Percentiles rank a stretch among this genome's conserved stretches.
phyloP scores from a whole-genome alignment of 257 asterid genomes.

The Cinchona pubescens region DNA sequence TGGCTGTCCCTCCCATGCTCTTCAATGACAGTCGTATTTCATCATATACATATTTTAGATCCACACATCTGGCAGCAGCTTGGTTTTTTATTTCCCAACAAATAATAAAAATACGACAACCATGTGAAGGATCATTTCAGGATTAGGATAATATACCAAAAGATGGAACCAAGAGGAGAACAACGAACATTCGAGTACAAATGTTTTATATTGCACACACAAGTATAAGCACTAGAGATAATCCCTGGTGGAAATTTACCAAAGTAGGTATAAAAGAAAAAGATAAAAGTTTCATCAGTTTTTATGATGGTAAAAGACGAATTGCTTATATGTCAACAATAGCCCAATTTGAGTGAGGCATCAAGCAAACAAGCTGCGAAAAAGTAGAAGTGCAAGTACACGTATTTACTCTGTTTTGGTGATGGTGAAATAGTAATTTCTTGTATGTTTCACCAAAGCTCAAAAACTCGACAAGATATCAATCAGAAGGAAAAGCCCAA shows the following conservation, averaged over 20 bases:
- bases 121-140: neutral
- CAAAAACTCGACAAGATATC: neutral
- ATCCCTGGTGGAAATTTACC: neutral
- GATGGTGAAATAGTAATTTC: neutral
- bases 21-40: slow-evolving; percentile 94
- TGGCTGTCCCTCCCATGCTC: slow-evolving; percentile 82
- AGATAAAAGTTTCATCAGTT: neutral
- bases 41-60: slow-evolving; percentile 61
- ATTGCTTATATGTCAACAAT: neutral
- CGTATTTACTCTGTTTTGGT: neutral
- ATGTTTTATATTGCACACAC: neutral
- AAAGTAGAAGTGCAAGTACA: neutral
- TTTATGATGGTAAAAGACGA: neutral
- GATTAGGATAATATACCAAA: neutral
- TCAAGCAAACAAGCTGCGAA: neutral
- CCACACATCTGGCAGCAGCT: slow-evolving; percentile 52
- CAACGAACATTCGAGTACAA: neutral
- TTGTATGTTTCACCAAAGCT: neutral
- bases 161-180: neutral
- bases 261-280: too few species aligned
- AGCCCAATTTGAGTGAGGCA: neutral
- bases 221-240: neutral
- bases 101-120: neutral
- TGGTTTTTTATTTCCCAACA: slow-evolving; percentile 59
- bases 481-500: neutral